Percentiles rank a stretch among this genome's conserved stretches.
Evolutionary conservation across 2,329 filamentous ascomycete species (phyloP).

Genomic region (Ascochyta koolunga): DNA sequence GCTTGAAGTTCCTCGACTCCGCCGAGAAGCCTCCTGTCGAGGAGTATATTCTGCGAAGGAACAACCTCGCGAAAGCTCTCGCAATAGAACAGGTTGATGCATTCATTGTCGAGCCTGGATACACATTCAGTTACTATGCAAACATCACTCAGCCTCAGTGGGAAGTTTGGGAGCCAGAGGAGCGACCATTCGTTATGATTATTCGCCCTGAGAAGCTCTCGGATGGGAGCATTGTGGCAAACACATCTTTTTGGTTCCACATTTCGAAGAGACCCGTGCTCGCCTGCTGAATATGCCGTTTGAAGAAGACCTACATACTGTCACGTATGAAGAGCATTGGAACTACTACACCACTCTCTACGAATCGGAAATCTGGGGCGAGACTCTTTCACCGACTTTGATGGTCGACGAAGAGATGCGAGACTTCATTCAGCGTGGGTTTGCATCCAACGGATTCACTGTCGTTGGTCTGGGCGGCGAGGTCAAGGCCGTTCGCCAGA

Average conservation of each 20-base stretch:
- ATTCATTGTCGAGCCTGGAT: conserved; percentile 68
- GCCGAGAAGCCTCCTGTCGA: conserved; percentile 55
- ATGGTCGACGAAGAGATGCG: conserved; percentile 71
- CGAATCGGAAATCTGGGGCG: conserved; percentile 45
- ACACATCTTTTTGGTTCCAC: conserved; percentile 65
- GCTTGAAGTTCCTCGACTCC: conserved; percentile 58
- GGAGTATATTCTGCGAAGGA: conserved; percentile 62
- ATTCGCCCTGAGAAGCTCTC: conserved; percentile 55
- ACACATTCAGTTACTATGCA: conserved; percentile 69
- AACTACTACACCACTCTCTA: conserved; percentile 64
- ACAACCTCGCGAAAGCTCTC: conserved; percentile 64
- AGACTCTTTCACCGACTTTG: conserved; percentile 48
- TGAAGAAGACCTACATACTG: conserved; percentile 57
- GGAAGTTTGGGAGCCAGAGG: conserved; percentile 70
- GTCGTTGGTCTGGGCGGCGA: conserved; percentile 60
- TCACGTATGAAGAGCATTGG: conserved; percentile 70
- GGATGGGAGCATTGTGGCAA: conserved; percentile 55
- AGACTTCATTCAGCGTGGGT: conserved; percentile 66
- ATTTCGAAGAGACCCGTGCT: conserved; percentile 66
- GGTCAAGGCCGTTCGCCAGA: conserved; percentile 65
- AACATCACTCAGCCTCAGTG: conserved; percentile 67
- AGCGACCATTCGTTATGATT: conserved; percentile 68
- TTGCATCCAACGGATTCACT: conserved; percentile 61
- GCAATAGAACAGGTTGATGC: conserved; percentile 59
- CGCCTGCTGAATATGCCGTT: conserved; percentile 65